Evolutionary conservation across 2,329 filamentous ascomycete species (phyloP).

Genomic region (Cytospora piceicola): DNA sequence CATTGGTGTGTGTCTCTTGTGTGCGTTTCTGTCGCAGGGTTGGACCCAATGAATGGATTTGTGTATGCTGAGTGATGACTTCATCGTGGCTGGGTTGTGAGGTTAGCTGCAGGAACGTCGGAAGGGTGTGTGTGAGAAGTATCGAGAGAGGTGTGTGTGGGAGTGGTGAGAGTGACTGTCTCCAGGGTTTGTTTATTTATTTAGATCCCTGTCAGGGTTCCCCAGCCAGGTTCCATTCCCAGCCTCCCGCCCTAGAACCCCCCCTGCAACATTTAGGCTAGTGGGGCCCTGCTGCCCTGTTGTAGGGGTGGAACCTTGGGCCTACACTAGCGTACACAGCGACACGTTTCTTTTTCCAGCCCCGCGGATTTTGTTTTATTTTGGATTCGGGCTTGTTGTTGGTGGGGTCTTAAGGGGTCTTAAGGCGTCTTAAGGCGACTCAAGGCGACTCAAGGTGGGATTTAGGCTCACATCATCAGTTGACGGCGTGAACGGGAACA

Average conservation of each 20-base stretch:
- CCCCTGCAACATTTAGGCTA: background rate
- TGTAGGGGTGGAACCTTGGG: too few relatives aligned
- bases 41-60: too few relatives aligned
- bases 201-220: background rate
- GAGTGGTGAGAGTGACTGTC: too few relatives aligned
- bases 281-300: background rate
- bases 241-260: background rate
- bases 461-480: background rate
- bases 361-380: constrained; percentile 1
- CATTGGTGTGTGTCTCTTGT: too few relatives aligned
- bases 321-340: background rate
- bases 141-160: background rate
- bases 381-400: too few relatives aligned
- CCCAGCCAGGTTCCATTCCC: background rate
- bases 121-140: background rate
- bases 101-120: background rate
- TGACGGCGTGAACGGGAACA: background rate
- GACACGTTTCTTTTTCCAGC: background rate
- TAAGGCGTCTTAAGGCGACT: too few relatives aligned
- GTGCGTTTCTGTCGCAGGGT: too few relatives aligned
- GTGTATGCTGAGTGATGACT: background rate
- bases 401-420: too few relatives aligned
- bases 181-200: background rate
- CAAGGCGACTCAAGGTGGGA: too few relatives aligned
- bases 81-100: background rate